A percentile compares a stretch with the other conserved stretches of the same genome.
These are phyloP conservation scores for Penicillium corylophilum DNA, from an alignment of 2,329 filamentous ascomycete species.

Conservation along the genomic window DNA sequence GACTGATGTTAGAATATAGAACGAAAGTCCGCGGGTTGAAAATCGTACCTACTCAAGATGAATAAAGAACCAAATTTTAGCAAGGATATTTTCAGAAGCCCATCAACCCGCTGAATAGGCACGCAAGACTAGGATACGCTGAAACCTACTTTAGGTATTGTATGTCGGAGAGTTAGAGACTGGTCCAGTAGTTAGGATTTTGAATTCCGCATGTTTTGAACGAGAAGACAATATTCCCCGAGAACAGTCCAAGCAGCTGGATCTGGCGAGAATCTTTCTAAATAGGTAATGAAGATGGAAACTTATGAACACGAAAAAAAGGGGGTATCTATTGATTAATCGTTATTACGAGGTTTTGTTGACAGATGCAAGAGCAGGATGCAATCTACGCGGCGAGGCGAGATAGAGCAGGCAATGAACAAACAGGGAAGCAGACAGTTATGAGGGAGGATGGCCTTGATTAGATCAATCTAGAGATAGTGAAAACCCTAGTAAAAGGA, in stretches of 20 bases:
- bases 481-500: not conserved
- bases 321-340: not conserved
- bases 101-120: too few relatives aligned
- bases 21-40: too few relatives aligned
- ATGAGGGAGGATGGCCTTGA: not conserved
- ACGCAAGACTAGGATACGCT: too few relatives aligned
- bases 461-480: not conserved
- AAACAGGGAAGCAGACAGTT: not conserved
- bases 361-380: not conserved
- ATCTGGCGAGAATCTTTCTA: not conserved
- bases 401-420: not conserved
- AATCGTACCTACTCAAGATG: too few relatives aligned
- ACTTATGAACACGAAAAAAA: not conserved
- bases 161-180: too few relatives aligned
- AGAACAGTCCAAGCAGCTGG: not conserved
- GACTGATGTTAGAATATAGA: too few relatives aligned
- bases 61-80: too few relatives aligned
- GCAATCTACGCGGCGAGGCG: not conserved
- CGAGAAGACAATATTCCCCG: not conserved
- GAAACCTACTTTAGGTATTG: too few relatives aligned
- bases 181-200: too few relatives aligned
- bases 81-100: too few relatives aligned
- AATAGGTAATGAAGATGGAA: not conserved
- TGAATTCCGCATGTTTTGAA: too few relatives aligned
- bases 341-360: not conserved